Conservation (phyloP, 441 rosid species). For the Biscutella laevigata region DNA sequence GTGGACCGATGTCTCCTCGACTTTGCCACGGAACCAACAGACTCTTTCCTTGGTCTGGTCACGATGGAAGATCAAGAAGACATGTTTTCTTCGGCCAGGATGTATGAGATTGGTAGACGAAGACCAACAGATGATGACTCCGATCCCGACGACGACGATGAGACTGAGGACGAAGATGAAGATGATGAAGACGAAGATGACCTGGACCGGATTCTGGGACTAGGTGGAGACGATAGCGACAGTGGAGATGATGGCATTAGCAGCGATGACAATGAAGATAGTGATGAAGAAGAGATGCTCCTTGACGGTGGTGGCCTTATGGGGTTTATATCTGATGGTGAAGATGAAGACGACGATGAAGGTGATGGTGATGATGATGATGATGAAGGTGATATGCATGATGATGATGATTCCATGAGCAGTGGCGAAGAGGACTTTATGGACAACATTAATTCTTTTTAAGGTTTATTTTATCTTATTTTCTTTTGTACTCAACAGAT, state of each 20-base stretch:
- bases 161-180: constrained; percentile 88
- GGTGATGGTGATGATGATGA: constrained; percentile 46
- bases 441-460: constrained; percentile 34
- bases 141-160: constrained; percentile 94
- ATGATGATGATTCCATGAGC: constrained; percentile 69
- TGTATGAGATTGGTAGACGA: constrained; percentile 91
- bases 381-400: constrained; percentile 53
- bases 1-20: constrained; percentile 96
- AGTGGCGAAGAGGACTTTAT: constrained; percentile 68
- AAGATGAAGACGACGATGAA: constrained; percentile 46
- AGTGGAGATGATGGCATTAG: constrained; percentile 68
- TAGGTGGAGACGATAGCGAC: constrained; percentile 57
- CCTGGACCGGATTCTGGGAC: constrained; percentile 59
- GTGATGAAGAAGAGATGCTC: constrained; percentile 59
- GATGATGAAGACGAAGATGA: constrained; percentile 66
- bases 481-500: neutral
- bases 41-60: constrained; percentile 80
- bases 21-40: constrained; percentile 89
- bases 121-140: constrained; percentile 96
- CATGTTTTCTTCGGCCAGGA: constrained; percentile 85
- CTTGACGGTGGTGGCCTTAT: constrained; percentile 47
- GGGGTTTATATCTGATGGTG: constrained; percentile 43
- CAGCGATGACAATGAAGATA: constrained; percentile 60
- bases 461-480: constrained; percentile 7
- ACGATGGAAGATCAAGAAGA: constrained; percentile 97